phyloP scores from a whole-genome alignment of 768 basidiomycete genomes.

The Ramaria sp. region DNA sequence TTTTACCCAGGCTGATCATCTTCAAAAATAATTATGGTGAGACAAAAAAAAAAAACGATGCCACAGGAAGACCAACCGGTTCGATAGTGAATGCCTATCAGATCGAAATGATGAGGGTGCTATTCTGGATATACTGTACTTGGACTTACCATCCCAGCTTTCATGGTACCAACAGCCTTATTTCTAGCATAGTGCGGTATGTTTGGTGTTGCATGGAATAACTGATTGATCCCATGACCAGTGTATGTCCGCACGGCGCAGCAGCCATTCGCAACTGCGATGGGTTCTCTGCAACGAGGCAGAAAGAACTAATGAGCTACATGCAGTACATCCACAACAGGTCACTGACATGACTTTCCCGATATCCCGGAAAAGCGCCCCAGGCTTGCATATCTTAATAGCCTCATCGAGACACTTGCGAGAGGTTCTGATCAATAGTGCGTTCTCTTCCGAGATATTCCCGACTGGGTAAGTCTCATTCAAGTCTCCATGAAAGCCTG shows the following conservation, averaged over 20 bases:
- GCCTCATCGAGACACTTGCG: constrained; percentile 80
- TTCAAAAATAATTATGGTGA: constrained; percentile 20
- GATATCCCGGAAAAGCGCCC: constrained; percentile 78
- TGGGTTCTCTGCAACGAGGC: constrained; percentile 52
- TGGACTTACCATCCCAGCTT: constrained; percentile 72
- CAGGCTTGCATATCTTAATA: constrained; percentile 90
- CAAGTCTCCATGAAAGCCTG: constrained; percentile 89
- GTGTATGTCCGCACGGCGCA: constrained; percentile 88
- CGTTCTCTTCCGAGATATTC: constrained; percentile 70
- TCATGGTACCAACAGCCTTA: constrained; percentile 89
- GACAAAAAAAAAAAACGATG: neutral
- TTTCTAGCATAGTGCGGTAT: constrained; percentile 93
- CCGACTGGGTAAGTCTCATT: constrained; percentile 92
- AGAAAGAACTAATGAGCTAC: constrained; percentile 11
- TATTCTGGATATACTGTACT: neutral
- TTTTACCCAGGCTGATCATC: constrained; percentile 88
- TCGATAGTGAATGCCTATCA: constrained; percentile 57
- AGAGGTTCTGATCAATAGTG: constrained; percentile 72
- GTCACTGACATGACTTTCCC: constrained; percentile 74
- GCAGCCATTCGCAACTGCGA: constrained; percentile 76
- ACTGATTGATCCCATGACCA: constrained; percentile 80
- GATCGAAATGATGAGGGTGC: neutral
- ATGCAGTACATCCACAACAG: neutral
- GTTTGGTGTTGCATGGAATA: constrained; percentile 81
- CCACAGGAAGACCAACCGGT: constrained; percentile 37